These are phyloP conservation scores for Nigrospora sphaerica DNA, from an alignment of 2,329 filamentous ascomycete species.

Conservation along the genomic window DNA sequence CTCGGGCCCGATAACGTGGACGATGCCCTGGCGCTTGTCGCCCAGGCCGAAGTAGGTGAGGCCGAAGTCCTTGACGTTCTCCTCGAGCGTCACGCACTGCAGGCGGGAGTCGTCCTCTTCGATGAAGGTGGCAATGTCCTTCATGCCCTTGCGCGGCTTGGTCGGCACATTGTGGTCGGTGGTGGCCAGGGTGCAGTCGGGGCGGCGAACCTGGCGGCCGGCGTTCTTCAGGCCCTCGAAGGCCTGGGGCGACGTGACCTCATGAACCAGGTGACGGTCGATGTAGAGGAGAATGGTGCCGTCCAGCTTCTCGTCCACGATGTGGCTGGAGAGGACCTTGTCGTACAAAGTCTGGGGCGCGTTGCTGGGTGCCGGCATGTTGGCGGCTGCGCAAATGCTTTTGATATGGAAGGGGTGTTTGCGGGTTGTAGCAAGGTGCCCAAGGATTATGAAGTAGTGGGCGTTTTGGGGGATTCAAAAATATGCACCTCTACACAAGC, in stretches of 20 bases:
- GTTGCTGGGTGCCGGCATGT: conserved; percentile 69
- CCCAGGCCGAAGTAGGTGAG: conserved; percentile 95
- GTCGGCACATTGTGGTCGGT: conserved; percentile 98
- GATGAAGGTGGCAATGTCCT: conserved; percentile 89
- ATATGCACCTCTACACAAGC: too few species aligned
- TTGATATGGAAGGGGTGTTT: too few species aligned
- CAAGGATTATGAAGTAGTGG: too few species aligned
- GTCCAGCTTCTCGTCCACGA: conserved; percentile 92
- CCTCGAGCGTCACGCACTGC: conserved; percentile 92
- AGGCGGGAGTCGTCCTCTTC: conserved; percentile 88
- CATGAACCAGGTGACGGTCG: conserved; percentile 92
- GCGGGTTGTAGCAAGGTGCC: too few species aligned
- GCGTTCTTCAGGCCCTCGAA: conserved; percentile 94
- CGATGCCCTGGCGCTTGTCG: conserved; percentile 95
- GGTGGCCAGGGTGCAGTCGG: conserved; percentile 93
- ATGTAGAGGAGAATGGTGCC: conserved; percentile 92
- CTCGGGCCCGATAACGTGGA: conserved; percentile 96
- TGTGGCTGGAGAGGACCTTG: conserved; percentile 92
- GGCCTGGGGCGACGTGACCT: conserved; percentile 98
- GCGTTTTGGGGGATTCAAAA: too few species aligned
- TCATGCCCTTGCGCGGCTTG: conserved; percentile 81
- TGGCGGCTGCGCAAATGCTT: conserved; percentile 20
- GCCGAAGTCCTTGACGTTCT: conserved; percentile 94
- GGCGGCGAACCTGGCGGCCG: conserved; percentile 77
- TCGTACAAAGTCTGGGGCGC: conserved; percentile 86